These are phyloP conservation scores for Solanum etuberosum DNA, from an alignment of 257 asterid genomes.

Conservation along the genomic window DNA sequence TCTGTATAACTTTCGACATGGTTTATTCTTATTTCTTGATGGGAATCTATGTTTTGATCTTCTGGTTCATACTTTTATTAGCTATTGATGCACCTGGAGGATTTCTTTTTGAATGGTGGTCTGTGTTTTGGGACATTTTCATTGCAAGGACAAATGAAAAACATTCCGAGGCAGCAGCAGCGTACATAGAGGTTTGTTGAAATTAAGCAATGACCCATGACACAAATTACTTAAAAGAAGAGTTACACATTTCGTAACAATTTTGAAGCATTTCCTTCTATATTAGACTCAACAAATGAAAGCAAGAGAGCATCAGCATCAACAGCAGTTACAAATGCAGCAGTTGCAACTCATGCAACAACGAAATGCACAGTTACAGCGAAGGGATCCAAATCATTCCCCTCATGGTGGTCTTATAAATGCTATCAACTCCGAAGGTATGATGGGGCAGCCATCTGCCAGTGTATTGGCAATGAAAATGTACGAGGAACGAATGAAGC, in stretches of 20 bases:
- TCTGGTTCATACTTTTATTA: constrained; percentile 16
- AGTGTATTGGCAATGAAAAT: constrained; percentile 90
- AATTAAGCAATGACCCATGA: background rate
- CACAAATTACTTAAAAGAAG: background rate
- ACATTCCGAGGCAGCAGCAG: constrained; percentile 99
- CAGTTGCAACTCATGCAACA: constrained; percentile 96
- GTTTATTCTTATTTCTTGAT: background rate
- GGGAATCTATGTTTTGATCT: background rate
- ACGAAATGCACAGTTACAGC: constrained; percentile 67
- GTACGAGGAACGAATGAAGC: constrained; percentile 94
- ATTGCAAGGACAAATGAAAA: constrained; percentile 96
- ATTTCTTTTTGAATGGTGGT: constrained; percentile 99
- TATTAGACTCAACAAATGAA: constrained; percentile 80
- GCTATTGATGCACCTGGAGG: constrained; percentile 99
- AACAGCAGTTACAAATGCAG: constrained; percentile 90
- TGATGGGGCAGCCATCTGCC: constrained; percentile 95
- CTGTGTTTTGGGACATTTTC: constrained; percentile 98
- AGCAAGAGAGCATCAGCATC: constrained; percentile 73
- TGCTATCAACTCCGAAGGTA: constrained; percentile 71
- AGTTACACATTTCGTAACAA: background rate
- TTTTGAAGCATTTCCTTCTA: background rate
- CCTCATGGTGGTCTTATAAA: constrained; percentile 78
- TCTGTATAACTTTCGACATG: background rate
- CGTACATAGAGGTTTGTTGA: constrained; percentile 81
- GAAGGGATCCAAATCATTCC: constrained; percentile 80